phyloP scores from a whole-genome alignment of 441 rosid genomes.

The Rhodomyrtus psidioides region DNA sequence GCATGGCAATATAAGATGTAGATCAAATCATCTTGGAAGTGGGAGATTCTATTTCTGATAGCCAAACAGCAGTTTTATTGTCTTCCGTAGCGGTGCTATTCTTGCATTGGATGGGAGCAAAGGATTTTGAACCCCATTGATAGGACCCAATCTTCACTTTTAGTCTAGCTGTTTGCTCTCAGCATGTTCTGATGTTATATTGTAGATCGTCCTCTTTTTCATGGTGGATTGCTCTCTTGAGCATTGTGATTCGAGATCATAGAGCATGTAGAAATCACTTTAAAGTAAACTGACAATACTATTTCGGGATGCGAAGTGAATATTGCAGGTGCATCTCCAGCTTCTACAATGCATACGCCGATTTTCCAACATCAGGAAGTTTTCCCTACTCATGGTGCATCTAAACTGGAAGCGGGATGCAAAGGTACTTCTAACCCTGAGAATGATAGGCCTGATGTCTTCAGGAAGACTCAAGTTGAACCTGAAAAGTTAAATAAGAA shows the following conservation, averaged over 20 bases:
- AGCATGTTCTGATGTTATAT: not conserved
- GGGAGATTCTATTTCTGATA: not conserved
- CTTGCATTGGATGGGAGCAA: too few relatives aligned
- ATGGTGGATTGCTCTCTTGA: not conserved
- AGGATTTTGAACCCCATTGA: not conserved
- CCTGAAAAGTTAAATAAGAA: conserved; percentile 32
- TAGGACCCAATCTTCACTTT: not conserved
- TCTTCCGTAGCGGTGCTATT: not conserved
- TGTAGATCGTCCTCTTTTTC: not conserved
- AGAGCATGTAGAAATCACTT: not conserved
- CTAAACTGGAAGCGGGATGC: conserved; percentile 29
- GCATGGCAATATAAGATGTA: not conserved
- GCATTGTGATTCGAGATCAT: not conserved
- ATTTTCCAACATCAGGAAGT: conserved; percentile 29
- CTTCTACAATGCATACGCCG: conserved; percentile 21
- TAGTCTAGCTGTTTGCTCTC: not conserved
- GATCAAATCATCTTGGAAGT: not conserved
- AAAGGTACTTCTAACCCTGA: conserved; percentile 21
- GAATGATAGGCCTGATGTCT: conserved; percentile 19
- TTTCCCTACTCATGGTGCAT: conserved; percentile 27
- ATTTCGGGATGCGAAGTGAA: conserved; percentile 29
- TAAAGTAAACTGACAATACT: not conserved
- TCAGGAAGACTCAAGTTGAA: conserved; percentile 19
- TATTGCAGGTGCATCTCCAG: conserved; percentile 23
- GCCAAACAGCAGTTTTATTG: not conserved